Evolutionary conservation across 208 protist species (phyloP).

Genomic region (Entamoeba moshkovskii): DNA sequence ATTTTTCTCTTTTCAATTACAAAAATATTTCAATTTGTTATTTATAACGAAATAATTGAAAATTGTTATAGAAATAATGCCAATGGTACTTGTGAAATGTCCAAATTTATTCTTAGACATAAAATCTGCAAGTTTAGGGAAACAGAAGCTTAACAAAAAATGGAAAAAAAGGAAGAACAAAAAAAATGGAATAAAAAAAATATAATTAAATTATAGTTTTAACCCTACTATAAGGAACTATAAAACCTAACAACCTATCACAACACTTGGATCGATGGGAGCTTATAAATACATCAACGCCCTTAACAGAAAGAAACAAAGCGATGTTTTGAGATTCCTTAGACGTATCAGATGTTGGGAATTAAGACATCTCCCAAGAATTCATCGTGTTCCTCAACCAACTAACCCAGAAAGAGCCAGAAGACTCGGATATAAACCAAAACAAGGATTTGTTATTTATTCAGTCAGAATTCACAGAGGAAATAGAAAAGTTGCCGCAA

Average conservation of each 20-base stretch:
- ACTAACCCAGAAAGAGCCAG: constrained; percentile 95
- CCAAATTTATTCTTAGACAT: too few species aligned
- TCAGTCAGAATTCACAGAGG: constrained; percentile 90
- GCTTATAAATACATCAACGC: constrained; percentile 98
- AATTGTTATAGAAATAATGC: too few species aligned
- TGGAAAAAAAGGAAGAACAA: too few species aligned
- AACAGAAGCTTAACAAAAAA: too few species aligned
- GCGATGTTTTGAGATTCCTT: constrained; percentile 96
- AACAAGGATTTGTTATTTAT: constrained; percentile 95
- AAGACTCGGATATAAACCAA: constrained; percentile 96
- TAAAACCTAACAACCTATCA: not conserved
- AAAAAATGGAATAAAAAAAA: too few species aligned
- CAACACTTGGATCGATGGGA: constrained; percentile 56
- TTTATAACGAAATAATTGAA: too few species aligned
- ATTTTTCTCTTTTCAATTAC: too few species aligned
- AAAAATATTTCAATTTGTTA: too few species aligned
- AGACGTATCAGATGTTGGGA: constrained; percentile 92
- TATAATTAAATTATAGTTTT: too few species aligned
- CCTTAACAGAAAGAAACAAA: constrained; percentile 98
- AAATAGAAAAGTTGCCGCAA: constrained; percentile 76
- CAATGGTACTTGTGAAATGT: too few species aligned
- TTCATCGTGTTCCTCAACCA: constrained; percentile 73
- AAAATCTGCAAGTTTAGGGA: too few species aligned
- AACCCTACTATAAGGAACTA: too few species aligned
- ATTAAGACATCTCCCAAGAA: constrained; percentile 73